A percentile compares a stretch with the other conserved stretches of the same genome.
Conservation (phyloP, 148 eudicot genomes). For the Talinum fruticosum region DNA sequence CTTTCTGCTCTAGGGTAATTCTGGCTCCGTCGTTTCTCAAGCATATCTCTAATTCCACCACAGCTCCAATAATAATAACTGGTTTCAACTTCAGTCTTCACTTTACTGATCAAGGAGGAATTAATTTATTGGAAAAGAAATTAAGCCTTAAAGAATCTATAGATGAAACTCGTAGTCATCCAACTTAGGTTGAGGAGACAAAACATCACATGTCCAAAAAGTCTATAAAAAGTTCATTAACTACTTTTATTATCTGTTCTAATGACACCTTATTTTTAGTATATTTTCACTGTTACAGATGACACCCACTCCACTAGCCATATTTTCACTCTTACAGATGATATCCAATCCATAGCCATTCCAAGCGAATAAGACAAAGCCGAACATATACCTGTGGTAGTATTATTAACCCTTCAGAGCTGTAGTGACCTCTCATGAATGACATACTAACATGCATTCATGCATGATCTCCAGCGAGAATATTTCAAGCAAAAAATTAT, state of each 20-base stretch:
- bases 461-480: not conserved
- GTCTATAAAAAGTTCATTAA: not conserved
- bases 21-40: not conserved
- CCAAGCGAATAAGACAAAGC: not conserved
- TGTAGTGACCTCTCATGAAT: not conserved
- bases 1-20: not conserved
- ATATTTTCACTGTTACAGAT: not conserved
- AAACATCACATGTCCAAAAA: not conserved
- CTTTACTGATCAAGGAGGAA: not conserved
- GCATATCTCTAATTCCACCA: too few relatives aligned
- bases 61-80: not conserved
- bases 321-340: not conserved
- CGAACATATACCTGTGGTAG: slow-evolving; percentile 8
- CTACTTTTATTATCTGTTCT: not conserved
- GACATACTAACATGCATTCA: not conserved
- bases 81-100: not conserved
- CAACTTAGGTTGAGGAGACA: not conserved
- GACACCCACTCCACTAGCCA: not conserved
- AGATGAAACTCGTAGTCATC: not conserved
- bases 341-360: not conserved
- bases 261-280: not conserved
- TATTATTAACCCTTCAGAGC: not conserved
- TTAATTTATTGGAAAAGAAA: not conserved
- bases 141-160: not conserved
- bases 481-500: not conserved